Conservation (phyloP, 163 green algal genomes). For the Chloromonas sp. region DNA sequence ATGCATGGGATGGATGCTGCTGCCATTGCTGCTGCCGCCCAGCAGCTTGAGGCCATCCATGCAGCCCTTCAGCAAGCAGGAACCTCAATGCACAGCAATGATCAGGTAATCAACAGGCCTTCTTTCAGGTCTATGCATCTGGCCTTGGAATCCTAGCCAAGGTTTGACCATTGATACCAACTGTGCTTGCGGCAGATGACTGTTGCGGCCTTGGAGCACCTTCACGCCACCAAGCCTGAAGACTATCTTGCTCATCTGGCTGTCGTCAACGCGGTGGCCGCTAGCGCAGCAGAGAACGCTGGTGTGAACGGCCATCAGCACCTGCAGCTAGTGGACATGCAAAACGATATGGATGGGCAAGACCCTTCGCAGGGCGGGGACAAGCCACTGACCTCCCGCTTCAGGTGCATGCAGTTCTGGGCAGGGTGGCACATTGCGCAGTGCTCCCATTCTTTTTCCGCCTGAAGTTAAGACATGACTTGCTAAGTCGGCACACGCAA, state of each 20-base stretch:
- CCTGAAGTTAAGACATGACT: background rate
- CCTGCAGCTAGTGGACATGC: no score
- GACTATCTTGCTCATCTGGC: conserved; percentile 4
- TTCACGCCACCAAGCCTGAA: background rate
- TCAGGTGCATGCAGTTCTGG: background rate
- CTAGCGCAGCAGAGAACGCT: background rate
- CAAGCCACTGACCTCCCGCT: conserved; percentile 23
- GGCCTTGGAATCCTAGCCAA: no score
- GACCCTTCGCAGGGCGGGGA: conserved; percentile 1
- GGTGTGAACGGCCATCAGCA: no score
- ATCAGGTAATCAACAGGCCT: background rate
- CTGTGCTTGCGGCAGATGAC: background rate
- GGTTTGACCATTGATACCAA: no score
- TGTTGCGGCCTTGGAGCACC: background rate
- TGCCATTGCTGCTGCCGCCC: conserved; percentile 1
- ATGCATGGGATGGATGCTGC: background rate
- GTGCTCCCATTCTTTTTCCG: background rate
- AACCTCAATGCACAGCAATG: background rate
- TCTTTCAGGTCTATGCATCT: background rate
- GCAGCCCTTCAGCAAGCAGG: background rate
- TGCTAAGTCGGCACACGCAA: no score
- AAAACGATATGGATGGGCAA: background rate
- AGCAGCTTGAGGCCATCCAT: conserved; percentile 12
- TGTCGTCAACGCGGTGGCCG: background rate
- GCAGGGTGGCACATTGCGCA: background rate